Conservation (phyloP, 2,329 filamentous ascomycete genomes). For the Neofusicoccum kwambonambiense region DNA sequence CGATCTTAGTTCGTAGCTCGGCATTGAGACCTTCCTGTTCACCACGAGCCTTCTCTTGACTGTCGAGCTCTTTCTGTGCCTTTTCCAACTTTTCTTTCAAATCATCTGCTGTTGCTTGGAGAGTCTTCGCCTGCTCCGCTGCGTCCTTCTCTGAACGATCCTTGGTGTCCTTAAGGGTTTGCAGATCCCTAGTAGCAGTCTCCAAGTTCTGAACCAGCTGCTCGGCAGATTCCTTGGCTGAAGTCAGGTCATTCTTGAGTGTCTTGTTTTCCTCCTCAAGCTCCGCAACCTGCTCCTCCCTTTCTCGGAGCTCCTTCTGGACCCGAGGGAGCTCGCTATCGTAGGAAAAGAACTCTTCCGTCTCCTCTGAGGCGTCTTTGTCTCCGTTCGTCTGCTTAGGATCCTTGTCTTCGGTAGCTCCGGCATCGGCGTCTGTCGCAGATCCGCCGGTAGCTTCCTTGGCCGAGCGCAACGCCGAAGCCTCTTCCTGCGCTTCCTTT, state of each 20-base stretch:
- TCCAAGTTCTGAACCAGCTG: constrained; percentile 60
- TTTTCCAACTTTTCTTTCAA: constrained; percentile 23
- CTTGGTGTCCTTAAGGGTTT: constrained; percentile 53
- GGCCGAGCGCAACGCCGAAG: constrained; percentile 48
- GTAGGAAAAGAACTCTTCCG: constrained; percentile 86
- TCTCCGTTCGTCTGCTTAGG: constrained; percentile 26
- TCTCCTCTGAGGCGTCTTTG: constrained; percentile 34
- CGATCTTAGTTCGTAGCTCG: constrained; percentile 32
- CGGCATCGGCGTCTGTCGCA: constrained; percentile 2
- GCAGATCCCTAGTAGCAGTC: constrained; percentile 63
- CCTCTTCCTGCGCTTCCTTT: constrained; percentile 62
- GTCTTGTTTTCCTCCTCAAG: constrained; percentile 68
- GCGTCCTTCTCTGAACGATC: constrained; percentile 40
- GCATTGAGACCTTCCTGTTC: constrained; percentile 39
- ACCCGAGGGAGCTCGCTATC: constrained; percentile 82
- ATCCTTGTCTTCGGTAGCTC: constrained; percentile 5
- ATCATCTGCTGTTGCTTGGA: constrained; percentile 25
- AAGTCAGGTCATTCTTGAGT: constrained; percentile 68
- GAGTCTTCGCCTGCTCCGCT: constrained; percentile 29
- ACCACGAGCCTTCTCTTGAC: constrained; percentile 6
- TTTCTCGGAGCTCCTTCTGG: constrained; percentile 70
- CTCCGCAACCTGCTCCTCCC: constrained; percentile 66
- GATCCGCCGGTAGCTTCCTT: constrained; percentile 31
- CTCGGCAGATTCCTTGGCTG: constrained; percentile 64
- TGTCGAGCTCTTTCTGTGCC: constrained; percentile 17